Evolutionary conservation across 2,329 filamentous ascomycete genomes (phyloP), one percentile per base, ranked within the genome.

Genomic region (Purpureocillium lavendulum): DNA sequence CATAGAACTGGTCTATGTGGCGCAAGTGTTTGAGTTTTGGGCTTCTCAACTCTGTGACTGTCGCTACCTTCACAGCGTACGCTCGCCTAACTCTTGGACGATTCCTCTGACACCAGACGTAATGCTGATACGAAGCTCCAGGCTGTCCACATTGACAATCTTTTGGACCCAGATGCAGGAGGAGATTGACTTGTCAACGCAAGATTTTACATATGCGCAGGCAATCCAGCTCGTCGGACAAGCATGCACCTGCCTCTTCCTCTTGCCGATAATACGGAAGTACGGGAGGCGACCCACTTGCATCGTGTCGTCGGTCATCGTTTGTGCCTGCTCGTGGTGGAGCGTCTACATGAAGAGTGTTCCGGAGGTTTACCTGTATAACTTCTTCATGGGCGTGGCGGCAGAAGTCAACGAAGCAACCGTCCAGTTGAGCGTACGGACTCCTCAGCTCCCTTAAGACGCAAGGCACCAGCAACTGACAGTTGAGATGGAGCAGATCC

Each of bases 211-310:
- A 29, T 46, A 46, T 7, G 52, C 48, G 9, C 48, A 55, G 9
- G 59, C 60, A 0, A 48, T 52, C 0, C 51, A 58, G 30, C 42
- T 55, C 2, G 52, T 52, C 2, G 60, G 58, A 3, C 8, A 29
- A 12, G 26, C 26, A 8, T 29, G 7, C 8, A 29, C 26, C 26
- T 29, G 26, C 26, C 7, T 29, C 8, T 12, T 29, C 7, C 12
- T 29, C 26, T 8, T 29, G 12, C 26, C 26, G 8, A 8, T 29
- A 8, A 12, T 12, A 7, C 7, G 26, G 26, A 29, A 29, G 26
- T 29, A 29, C 12, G 26, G 26, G 8, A 7, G 26, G 26, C 26
- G 26, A 7, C 26, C 12, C 8, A 7, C 12, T 7, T 29, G 12
- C 26, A 29, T 29, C 12, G 8, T 29, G 8, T 29, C 26, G 12